Evolutionary conservation across 176 grass and related monocot species (phyloP).

Genomic region (Oryza punctata): DNA sequence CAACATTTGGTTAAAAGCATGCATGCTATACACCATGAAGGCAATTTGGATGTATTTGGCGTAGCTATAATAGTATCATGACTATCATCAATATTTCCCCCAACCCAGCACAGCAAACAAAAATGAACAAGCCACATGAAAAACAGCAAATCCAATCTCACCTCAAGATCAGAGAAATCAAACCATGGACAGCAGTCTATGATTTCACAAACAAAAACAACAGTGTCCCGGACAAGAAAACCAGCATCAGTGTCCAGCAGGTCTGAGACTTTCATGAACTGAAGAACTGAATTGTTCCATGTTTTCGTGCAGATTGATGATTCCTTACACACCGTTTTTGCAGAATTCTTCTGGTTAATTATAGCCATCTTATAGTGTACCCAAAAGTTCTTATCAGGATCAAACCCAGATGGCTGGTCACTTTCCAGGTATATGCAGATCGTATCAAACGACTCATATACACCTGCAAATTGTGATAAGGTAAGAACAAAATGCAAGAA

Average conservation of each 20-base stretch:
- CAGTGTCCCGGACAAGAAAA: slow-evolving; percentile 83
- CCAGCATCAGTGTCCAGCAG: slow-evolving; percentile 83
- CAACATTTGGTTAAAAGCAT: background rate
- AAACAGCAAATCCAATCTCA: slow-evolving; percentile 49
- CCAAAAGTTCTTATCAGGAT: slow-evolving; percentile 97
- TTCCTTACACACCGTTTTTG: slow-evolving; percentile 93
- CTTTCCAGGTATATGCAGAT: slow-evolving; percentile 99
- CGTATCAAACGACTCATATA: slow-evolving; percentile 93
- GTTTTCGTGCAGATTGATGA: slow-evolving; percentile 99
- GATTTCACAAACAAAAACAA: slow-evolving; percentile 91
- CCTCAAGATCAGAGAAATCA: slow-evolving; percentile 99
- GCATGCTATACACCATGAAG: background rate
- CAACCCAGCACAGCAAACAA: background rate
- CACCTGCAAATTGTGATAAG: slow-evolving; percentile 59
- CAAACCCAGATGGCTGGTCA: slow-evolving; percentile 81
- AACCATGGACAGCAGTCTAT: slow-evolving; percentile 99
- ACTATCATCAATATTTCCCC: slow-evolving; percentile 11
- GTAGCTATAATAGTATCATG: slow-evolving; percentile 18
- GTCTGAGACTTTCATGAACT: slow-evolving; percentile 98
- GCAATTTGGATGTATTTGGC: background rate
- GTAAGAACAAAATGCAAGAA: slow-evolving; percentile 27
- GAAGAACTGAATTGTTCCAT: slow-evolving; percentile 99
- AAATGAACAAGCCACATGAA: slow-evolving; percentile 14
- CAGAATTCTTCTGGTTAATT: slow-evolving; percentile 81
- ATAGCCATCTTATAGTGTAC: slow-evolving; percentile 95